Percentiles rank a stretch among this genome's conserved stretches.
Conservation (phyloP, 176 grass and related monocot species). For the Eragrostis curvula region DNA sequence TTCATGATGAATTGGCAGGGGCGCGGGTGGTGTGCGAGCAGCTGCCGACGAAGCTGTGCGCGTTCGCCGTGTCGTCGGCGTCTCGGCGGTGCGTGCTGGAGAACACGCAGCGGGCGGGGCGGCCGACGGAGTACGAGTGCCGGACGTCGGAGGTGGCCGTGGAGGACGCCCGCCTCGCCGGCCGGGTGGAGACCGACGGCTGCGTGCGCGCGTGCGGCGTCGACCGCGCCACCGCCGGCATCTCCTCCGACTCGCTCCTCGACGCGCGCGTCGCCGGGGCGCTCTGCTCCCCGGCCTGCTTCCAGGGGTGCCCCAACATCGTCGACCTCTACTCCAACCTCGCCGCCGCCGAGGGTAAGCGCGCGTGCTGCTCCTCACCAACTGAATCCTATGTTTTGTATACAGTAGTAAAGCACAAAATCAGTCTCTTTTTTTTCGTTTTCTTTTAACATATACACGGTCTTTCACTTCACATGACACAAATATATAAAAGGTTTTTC, state of each 20-base stretch:
- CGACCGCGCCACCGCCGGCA: slow-evolving; percentile 63
- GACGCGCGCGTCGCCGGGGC: slow-evolving; percentile 47
- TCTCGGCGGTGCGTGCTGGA: slow-evolving; percentile 81
- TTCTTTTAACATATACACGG: not conserved
- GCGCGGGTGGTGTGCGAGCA: slow-evolving; percentile 64
- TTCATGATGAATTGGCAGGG: not conserved
- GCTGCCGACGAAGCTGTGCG: slow-evolving; percentile 58
- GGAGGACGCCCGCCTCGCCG: slow-evolving; percentile 26
- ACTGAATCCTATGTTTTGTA: no score
- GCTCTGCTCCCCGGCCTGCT: slow-evolving; percentile 63
- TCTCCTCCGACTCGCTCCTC: slow-evolving; percentile 79
- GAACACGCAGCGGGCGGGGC: slow-evolving; percentile 44
- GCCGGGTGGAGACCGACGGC: slow-evolving; percentile 51
- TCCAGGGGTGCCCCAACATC: slow-evolving; percentile 73
- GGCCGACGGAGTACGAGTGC: slow-evolving; percentile 61
- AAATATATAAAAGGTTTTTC: not conserved
- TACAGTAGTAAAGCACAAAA: no score
- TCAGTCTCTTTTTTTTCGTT: not conserved
- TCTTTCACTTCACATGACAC: not conserved
- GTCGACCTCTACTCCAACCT: slow-evolving; percentile 84
- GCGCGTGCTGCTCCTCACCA: not conserved
- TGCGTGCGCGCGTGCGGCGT: slow-evolving; percentile 69
- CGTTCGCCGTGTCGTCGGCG: slow-evolving; percentile 68
- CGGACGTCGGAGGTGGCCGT: slow-evolving; percentile 72
- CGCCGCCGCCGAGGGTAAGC: slow-evolving; percentile 68